Evolutionary conservation across 352 stramenopile species (phyloP).

Genomic region (Phytophthora uliginosa): DNA sequence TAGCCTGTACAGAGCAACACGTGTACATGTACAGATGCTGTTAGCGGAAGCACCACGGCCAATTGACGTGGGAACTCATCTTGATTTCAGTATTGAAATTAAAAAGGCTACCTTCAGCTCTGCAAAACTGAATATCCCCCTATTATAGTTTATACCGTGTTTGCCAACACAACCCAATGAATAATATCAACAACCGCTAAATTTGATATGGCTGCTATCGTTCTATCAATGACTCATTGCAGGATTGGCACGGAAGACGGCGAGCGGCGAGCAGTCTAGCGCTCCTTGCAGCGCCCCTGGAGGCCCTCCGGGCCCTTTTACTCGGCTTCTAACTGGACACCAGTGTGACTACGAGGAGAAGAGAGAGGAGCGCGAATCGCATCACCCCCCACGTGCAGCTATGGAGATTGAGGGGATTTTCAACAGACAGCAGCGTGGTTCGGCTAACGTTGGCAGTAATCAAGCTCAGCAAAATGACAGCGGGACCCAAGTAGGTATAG

Average conservation of each 20-base stretch:
- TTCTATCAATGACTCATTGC: neutral
- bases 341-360: neutral
- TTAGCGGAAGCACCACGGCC: too few relatives aligned
- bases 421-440: neutral
- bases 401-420: neutral
- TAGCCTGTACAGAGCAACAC: too few relatives aligned
- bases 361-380: neutral
- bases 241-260: neutral
- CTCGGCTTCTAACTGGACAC: neutral
- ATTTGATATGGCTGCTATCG: neutral
- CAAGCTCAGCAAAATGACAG: neutral
- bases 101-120: neutral
- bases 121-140: neutral
- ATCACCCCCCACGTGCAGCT: neutral
- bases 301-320: neutral
- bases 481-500: too few relatives aligned
- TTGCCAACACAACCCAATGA: neutral
- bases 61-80: neutral
- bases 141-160: neutral
- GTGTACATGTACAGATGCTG: too few relatives aligned
- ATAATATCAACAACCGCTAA: neutral
- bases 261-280: neutral
- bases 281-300: neutral
- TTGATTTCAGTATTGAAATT: neutral
- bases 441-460: neutral